A percentile compares a stretch with the other conserved stretches of the same genome.
These are phyloP conservation scores for Marchantia paleacea DNA, from an alignment of 225 moss, liverwort and hornwort species.

Conservation along the genomic window DNA sequence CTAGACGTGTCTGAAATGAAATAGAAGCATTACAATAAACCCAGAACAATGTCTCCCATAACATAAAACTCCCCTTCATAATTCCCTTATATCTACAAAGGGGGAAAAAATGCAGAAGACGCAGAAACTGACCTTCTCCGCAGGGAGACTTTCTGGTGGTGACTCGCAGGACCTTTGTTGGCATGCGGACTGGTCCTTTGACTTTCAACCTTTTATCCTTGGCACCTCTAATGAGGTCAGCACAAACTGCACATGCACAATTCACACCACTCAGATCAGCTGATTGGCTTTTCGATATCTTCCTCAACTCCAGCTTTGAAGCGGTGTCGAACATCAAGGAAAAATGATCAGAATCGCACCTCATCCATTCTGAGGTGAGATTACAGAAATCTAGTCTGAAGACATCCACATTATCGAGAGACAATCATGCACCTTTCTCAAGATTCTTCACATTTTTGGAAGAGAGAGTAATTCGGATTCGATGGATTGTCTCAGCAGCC, in stretches of 20 bases:
- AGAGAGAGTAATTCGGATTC: slow-evolving; percentile 85
- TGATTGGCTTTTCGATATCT: not conserved
- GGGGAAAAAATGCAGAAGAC: not conserved
- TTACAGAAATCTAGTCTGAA: not conserved
- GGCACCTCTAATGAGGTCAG: slow-evolving; percentile 78
- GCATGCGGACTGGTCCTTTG: slow-evolving; percentile 88
- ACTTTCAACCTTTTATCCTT: slow-evolving; percentile 85
- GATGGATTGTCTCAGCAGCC: slow-evolving; percentile 61
- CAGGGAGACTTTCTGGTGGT: slow-evolving; percentile 89
- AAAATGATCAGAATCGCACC: too few relatives aligned
- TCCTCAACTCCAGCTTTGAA: too few relatives aligned
- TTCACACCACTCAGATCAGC: not conserved
- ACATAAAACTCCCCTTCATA: not conserved
- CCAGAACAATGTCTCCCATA: not conserved
- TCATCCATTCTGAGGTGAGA: not conserved
- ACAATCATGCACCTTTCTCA: slow-evolving; percentile 59
- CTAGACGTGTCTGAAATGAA: too few relatives aligned
- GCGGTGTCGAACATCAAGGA: too few relatives aligned
- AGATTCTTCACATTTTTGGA: slow-evolving; percentile 88
- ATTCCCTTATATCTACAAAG: not conserved
- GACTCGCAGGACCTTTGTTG: slow-evolving; percentile 80
- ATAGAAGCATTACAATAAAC: too few relatives aligned
- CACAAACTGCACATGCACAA: slow-evolving; percentile 52
- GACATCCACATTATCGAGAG: not conserved
- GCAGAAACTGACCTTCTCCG: slow-evolving; percentile 57